A percentile compares a stretch with the other conserved stretches of the same genome.
Evolutionary conservation across 441 rosid species (phyloP).

Genomic region (Syzygium syzygioides): DNA sequence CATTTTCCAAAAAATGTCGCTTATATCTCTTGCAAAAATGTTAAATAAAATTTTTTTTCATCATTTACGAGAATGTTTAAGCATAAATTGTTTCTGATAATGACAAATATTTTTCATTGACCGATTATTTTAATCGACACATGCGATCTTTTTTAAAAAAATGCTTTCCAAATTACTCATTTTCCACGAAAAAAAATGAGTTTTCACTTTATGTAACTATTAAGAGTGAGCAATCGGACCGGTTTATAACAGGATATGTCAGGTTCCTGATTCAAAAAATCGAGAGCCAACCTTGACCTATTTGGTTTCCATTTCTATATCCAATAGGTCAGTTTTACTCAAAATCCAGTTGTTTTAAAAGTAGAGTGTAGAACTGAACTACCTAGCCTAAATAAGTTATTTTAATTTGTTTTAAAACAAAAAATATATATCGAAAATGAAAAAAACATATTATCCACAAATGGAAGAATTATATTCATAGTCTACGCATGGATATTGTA

Average conservation of each 20-base stretch:
- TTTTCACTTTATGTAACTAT: neutral
- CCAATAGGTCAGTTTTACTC: fast-evolving
- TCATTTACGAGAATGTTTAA: no score
- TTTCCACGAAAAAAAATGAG: fast-evolving
- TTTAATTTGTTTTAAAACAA: neutral
- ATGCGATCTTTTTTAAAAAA: no score
- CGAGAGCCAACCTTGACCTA: fast-evolving
- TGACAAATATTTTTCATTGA: no score
- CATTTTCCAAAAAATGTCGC: no score
- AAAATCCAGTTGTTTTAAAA: fast-evolving
- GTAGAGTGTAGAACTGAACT: neutral
- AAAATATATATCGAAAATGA: neutral
- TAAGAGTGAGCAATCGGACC: neutral
- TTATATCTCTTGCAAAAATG: no score
- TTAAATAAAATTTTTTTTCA: no score
- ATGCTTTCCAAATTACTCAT: no score
- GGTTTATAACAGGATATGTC: fast-evolving
- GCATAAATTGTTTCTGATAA: no score
- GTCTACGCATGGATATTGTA: neutral
- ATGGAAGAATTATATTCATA: neutral
- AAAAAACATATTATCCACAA: neutral
- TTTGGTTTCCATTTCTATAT: neutral
- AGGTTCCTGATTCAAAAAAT: neutral
- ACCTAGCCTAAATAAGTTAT: neutral
- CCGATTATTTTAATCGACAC: no score